Percentiles rank a stretch among this genome's conserved stretches.
phyloP scores from a whole-genome alignment of 768 basidiomycete species.

The Amanita exitialis region DNA sequence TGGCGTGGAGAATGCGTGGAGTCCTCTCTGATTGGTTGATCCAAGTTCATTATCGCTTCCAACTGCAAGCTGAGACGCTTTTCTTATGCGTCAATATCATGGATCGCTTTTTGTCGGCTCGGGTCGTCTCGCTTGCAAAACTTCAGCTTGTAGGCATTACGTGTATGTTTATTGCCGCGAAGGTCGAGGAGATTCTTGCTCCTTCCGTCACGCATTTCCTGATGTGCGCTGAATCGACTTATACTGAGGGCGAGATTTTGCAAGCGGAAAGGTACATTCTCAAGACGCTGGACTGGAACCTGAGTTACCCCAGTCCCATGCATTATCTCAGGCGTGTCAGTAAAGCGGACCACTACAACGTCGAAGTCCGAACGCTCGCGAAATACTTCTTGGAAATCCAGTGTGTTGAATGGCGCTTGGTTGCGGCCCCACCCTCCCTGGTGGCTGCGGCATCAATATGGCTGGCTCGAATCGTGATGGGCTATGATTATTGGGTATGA shows the following conservation, averaged over 20 bases:
- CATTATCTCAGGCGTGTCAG: conserved; percentile 86
- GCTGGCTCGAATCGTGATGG: conserved; percentile 78
- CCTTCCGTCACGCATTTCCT: conserved; percentile 89
- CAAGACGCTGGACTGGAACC: conserved; percentile 87
- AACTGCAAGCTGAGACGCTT: conserved; percentile 87
- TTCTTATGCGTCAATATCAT: conserved; percentile 94
- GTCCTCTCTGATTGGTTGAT: conserved; percentile 96
- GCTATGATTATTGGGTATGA: conserved; percentile 82
- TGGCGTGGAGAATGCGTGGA: conserved; percentile 95
- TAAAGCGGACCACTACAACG: conserved; percentile 95
- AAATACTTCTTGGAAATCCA: conserved; percentile 94
- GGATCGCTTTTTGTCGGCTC: conserved; percentile 69
- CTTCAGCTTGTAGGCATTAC: conserved; percentile 94
- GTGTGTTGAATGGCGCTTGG: conserved; percentile 77
- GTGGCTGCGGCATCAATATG: conserved; percentile 87
- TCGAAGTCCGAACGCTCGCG: conserved; percentile 82
- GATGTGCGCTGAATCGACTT: conserved; percentile 74
- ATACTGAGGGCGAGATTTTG: conserved; percentile 69
- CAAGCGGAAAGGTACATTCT: conserved; percentile 82
- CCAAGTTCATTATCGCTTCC: conserved; percentile 89
- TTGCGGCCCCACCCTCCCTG: conserved; percentile 74
- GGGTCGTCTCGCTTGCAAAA: conserved; percentile 81
- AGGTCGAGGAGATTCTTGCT: conserved; percentile 92
- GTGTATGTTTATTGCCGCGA: conserved; percentile 87
- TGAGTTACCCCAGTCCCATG: conserved; percentile 90